phyloP scores from a whole-genome alignment of 2,329 filamentous ascomycete species.

The Colletotrichum neosansevieriae region DNA sequence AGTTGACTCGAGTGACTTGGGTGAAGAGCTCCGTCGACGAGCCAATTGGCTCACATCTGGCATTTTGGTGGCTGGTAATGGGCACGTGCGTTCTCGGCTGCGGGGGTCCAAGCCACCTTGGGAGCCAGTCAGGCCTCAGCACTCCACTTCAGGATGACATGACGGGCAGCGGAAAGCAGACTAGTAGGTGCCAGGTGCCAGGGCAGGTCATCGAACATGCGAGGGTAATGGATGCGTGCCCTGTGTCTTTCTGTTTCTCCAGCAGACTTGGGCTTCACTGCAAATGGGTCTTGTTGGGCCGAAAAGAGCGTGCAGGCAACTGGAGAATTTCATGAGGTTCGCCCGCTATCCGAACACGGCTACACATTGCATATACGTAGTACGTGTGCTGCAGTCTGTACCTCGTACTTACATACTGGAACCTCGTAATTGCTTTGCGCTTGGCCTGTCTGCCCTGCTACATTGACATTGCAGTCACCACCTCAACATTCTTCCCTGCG shows the following conservation, averaged over 20 bases:
- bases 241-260: neutral
- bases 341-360: constrained; percentile 37
- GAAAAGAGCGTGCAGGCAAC: constrained; percentile 15
- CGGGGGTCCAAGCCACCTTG: constrained; percentile 30
- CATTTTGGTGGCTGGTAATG: constrained; percentile 36
- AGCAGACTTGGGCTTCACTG: constrained; percentile 32
- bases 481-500: constrained; percentile 13
- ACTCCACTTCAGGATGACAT: constrained; percentile 37
- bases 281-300: constrained; percentile 36
- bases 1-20: neutral
- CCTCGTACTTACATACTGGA: constrained; percentile 22
- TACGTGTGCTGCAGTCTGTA: neutral
- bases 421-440: constrained; percentile 31
- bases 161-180: constrained; percentile 36
- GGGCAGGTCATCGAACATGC: neutral
- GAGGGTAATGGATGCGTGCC: neutral
- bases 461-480: constrained; percentile 26
- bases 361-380: constrained; percentile 32
- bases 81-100: constrained; percentile 28
- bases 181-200: neutral
- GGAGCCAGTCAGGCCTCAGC: constrained; percentile 14
- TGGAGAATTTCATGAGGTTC: neutral
- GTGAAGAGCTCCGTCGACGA: neutral
- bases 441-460: constrained; percentile 19
- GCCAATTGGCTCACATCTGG: constrained; percentile 4